Evolutionary conservation across 768 basidiomycete species (phyloP).

Genomic region (Lactarius deliciosus): DNA sequence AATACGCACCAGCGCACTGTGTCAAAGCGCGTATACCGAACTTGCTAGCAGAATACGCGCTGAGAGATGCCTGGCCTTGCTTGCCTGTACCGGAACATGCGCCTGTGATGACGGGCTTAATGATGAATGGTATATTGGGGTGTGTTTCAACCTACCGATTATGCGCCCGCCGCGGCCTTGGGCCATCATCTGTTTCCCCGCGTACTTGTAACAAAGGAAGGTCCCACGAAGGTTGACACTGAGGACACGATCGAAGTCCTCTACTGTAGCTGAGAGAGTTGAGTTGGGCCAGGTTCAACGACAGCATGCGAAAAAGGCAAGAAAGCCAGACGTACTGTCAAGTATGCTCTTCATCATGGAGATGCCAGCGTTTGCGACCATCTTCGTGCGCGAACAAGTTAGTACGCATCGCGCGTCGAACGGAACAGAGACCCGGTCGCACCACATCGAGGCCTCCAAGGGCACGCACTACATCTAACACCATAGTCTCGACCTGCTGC

Average conservation of each 20-base stretch:
- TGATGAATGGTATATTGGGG: not conserved
- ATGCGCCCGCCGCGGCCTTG: conserved; percentile 33
- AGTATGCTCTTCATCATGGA: conserved; percentile 21
- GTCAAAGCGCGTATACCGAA: conserved; percentile 37
- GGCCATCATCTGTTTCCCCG: conserved; percentile 32
- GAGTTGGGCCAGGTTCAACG: not conserved
- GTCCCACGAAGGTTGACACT: conserved; percentile 29
- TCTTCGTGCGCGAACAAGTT: conserved; percentile 20
- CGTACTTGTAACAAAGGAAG: conserved; percentile 32
- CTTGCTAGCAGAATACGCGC: conserved; percentile 37
- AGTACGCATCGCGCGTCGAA: not conserved
- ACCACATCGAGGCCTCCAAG: conserved; percentile 38
- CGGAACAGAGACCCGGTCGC: conserved; percentile 6
- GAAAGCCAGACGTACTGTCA: conserved; percentile 27
- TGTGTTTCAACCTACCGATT: conserved; percentile 23
- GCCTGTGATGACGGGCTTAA: conserved; percentile 11
- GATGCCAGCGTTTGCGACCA: conserved; percentile 35
- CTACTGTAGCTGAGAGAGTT: conserved; percentile 24
- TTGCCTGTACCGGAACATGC: conserved; percentile 17
- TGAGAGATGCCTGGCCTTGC: conserved; percentile 20
- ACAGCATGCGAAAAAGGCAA: not conserved
- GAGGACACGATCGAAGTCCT: conserved; percentile 30
- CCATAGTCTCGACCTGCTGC: conserved; percentile 32
- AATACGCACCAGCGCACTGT: conserved; percentile 30
- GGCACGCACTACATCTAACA: conserved; percentile 29